Conservation (phyloP, 2,329 filamentous ascomycete species). For the Trichophyton schoenleinii region DNA sequence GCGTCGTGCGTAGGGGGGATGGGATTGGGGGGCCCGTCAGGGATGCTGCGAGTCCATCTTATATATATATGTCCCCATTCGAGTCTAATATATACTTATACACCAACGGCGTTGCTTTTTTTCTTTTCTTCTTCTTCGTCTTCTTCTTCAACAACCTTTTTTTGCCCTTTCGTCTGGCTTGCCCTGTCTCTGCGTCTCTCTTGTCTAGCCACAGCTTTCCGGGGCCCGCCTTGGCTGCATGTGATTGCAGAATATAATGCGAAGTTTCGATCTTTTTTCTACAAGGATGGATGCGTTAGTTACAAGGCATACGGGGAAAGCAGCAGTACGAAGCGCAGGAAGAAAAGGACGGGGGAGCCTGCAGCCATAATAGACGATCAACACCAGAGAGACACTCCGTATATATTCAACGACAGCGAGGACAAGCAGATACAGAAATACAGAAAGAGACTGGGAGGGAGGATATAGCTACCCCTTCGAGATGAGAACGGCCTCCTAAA, state of each 20-base stretch:
- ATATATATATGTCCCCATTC: neutral
- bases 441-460: neutral
- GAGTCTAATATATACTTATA: neutral
- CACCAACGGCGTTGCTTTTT: neutral
- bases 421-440: neutral
- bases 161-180: too few species aligned
- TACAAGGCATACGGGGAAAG: neutral
- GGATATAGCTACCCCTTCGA: conserved; percentile 1
- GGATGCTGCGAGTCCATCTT: neutral
- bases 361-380: too few species aligned
- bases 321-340: too few species aligned
- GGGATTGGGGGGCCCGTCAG: neutral
- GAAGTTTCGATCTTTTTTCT: neutral
- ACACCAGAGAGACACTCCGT: neutral
- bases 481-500: neutral
- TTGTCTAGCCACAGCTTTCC: neutral
- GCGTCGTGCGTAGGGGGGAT: too few species aligned
- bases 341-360: neutral
- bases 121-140: neutral
- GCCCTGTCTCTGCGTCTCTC: neutral
- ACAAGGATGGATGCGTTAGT: too few species aligned
- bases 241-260: neutral
- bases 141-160: neutral
- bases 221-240: neutral
- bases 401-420: neutral